Evolutionary conservation across 371 early-diverging fungal genomes (phyloP), one percentile per base, ranked within the genome.

Genomic region (Mucor mucedo): DNA sequence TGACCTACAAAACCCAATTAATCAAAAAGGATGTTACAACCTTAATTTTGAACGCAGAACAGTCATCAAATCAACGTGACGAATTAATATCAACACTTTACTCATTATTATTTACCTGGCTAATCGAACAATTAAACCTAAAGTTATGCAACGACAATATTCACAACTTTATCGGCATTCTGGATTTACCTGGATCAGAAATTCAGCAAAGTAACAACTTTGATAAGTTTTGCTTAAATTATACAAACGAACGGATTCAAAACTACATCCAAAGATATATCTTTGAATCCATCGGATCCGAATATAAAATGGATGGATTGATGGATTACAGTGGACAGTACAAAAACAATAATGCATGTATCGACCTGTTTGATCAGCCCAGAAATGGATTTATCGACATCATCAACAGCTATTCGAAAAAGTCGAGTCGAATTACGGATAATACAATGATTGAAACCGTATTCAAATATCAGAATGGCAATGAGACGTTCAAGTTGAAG

Each of bases 41-140:
- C 4, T 80, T 94, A 30, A 93, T 93, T 52, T 81, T 97, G 33
- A 88, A 95, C 68, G 72, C 87, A 8, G 84, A 85, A 28, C 86
- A 84, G 29, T 93, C 97, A 0, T 70, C 75, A 2, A 65, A 66
- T 28, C 96, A 95, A 70, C 85, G 95, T 28, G 95, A 96, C 65
- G 79, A 82, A 4, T 75, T 96, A 6, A 92, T 94, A 1, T 72
- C 76, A 33, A 78, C 88, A 4, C 82, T 97, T 13, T 96, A 96
- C 70, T 88, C 89, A 5, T 82, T 95, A 7, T 68, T 97, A 28
- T 92, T 95, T 71, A 81, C 88, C 10, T 97, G 96, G 93, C 63
- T 98, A 13, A 87, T 95, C n/a, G 98, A 96, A 67, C 87, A 90
- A 60, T 86, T 95, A 68, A 97, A 97, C 75, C 72, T 78, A 16